phyloP scores from a whole-genome alignment of 352 stramenopile species.

The Pythium brassicae region DNA sequence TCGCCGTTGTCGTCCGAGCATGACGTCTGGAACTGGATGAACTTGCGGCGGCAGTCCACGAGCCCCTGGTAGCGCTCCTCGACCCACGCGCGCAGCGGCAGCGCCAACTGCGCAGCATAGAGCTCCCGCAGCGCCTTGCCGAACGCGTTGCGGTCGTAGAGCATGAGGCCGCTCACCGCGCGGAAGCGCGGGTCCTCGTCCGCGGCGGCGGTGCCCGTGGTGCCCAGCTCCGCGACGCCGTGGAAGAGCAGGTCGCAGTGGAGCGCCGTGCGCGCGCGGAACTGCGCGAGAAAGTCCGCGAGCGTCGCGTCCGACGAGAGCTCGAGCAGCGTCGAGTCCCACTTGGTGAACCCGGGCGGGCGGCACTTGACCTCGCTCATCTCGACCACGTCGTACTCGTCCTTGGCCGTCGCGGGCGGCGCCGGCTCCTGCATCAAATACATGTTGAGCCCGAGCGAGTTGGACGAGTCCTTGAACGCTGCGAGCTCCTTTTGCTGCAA shows the following conservation, averaged over 20 bases:
- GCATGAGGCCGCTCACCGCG: conserved; percentile 74
- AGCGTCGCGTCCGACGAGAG: conserved; percentile 62
- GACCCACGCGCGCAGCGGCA: conserved; percentile 59
- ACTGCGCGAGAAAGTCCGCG: conserved; percentile 58
- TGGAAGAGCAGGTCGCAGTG: conserved; percentile 85
- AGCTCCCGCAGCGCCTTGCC: conserved; percentile 67
- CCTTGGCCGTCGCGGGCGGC: conserved; percentile 79
- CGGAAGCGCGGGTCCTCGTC: conserved; percentile 65
- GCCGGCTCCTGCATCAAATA: conserved; percentile 91
- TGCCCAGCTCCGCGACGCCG: conserved; percentile 65
- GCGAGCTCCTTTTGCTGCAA: conserved; percentile 86
- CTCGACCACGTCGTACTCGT: conserved; percentile 89
- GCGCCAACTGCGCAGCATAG: conserved; percentile 54
- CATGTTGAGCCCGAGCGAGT: conserved; percentile 90
- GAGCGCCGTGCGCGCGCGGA: conserved; percentile 67
- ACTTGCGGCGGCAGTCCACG: conserved; percentile 78
- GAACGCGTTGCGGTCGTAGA: conserved; percentile 83
- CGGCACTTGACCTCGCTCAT: conserved; percentile 88
- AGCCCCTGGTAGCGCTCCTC: conserved; percentile 78
- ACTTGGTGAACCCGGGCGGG: conserved; percentile 88
- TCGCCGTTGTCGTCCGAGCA: conserved; percentile 81
- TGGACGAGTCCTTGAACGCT: conserved; percentile 91
- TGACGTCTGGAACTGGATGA: conserved; percentile 80
- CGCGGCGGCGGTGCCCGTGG: conserved; percentile 31
- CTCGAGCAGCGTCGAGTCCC: conserved; percentile 84